These are phyloP conservation scores for Plasmodium knowlesi DNA, from an alignment of 169 alveolate species.

Conservation along the genomic window DNA sequence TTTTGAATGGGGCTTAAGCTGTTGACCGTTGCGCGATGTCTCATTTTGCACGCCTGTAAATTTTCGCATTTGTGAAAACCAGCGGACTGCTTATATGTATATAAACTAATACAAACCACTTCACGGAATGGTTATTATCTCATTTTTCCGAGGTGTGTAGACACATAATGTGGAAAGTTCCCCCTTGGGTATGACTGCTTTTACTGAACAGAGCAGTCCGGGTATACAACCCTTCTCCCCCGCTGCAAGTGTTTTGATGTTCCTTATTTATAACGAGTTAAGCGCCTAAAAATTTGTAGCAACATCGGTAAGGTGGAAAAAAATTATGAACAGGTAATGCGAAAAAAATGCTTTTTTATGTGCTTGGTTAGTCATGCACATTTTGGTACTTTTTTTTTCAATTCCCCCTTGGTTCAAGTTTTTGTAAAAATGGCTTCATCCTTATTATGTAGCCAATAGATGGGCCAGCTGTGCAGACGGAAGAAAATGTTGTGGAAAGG, in stretches of 20 bases:
- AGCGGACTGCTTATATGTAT: not conserved
- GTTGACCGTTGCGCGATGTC: not conserved
- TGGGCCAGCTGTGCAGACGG: not conserved
- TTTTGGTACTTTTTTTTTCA: not conserved
- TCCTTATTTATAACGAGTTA: not conserved
- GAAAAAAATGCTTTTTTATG: not conserved
- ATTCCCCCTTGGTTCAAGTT: not conserved
- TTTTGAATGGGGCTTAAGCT: not conserved
- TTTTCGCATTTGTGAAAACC: not conserved
- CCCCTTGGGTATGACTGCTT: not conserved
- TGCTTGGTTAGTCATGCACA: not conserved
- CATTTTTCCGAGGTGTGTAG: not conserved
- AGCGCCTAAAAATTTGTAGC: not conserved
- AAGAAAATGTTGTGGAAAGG: not conserved
- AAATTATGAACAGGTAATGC: not conserved
- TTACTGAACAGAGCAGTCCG: not conserved
- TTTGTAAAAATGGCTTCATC: not conserved
- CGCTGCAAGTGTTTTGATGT: not conserved
- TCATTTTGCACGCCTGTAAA: not conserved
- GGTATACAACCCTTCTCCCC: not conserved
- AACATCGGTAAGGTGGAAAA: not conserved
- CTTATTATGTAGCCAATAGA: not conserved
- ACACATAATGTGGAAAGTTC: not conserved
- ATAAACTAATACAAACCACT: not conserved
- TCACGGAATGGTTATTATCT: not conserved